Percentiles rank a stretch among this genome's conserved stretches.
Evolutionary conservation across 78 protist genomes (phyloP).

Genomic region (Pigoraptor vietnamica): DNA sequence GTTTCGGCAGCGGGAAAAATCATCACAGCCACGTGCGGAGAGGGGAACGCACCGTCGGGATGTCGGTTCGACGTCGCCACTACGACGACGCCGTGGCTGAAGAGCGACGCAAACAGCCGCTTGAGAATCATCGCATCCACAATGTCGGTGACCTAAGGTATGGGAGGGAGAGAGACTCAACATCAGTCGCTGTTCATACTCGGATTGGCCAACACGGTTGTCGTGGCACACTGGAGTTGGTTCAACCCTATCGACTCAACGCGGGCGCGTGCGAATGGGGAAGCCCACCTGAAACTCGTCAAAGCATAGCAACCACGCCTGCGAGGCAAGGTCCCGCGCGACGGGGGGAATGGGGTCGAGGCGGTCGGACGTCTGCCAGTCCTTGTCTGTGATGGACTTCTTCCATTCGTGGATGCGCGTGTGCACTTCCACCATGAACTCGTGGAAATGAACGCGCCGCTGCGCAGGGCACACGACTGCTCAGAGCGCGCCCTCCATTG

Average conservation of each 20-base stretch:
- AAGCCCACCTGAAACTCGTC: conserved; percentile 77
- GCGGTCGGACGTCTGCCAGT: not conserved
- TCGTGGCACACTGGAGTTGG: not conserved
- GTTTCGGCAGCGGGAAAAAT: not conserved
- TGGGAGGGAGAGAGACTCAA: not conserved
- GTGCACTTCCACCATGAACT: conserved; percentile 86
- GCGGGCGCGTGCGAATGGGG: not conserved
- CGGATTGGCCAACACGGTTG: not conserved
- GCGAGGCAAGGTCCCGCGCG: conserved; percentile 31
- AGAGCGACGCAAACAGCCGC: conserved; percentile 68
- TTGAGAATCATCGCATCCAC: conserved; percentile 87
- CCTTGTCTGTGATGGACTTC: conserved; percentile 5
- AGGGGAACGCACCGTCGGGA: conserved; percentile 63
- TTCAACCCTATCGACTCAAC: not conserved
- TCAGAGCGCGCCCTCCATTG: not conserved
- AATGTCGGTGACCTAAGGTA: conserved; percentile 71
- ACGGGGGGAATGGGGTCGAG: conserved; percentile 71
- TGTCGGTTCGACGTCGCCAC: conserved; percentile 85
- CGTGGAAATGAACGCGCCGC: conserved; percentile 82
- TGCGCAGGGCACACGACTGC: not conserved
- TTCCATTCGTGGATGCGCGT: conserved; percentile 48
- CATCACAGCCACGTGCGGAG: too few species aligned
- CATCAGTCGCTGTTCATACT: not conserved
- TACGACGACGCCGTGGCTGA: conserved; percentile 65
- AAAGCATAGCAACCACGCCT: conserved; percentile 77